Base-by-base conservation (phyloP, 306 rosid species). In the Dryas octopetala region DNA sequence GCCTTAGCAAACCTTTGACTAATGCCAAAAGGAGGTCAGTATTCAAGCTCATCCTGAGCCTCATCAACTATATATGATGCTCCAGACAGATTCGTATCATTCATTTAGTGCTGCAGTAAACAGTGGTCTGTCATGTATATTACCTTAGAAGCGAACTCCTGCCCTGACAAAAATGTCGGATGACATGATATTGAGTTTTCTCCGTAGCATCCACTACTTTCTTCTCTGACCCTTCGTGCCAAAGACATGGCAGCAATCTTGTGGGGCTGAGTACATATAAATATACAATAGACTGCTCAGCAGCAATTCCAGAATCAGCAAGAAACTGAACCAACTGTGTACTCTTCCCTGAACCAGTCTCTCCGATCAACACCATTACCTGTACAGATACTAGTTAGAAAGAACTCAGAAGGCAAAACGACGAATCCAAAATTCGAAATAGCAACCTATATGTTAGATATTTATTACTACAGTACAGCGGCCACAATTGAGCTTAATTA, bases 291-390 rank as follows among this genome's bases (percentile, higher is more conserved):
- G 97, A 86, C 70, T 74, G 60, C 55, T 79, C 71, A 61, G 87
- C 86, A 73, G 87, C 90, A 68, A 90, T 72, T 71, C 97, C 90
- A 0, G 98, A 89, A 88, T 95, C 99, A 15, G 86, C 92, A 10
- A 95, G 99, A 89, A 84, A 95, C 79, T 95, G 99, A 38, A 84
- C 92, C 85, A 92, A 63, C 78, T 95, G 99, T 1, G 99, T 95
- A 82, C 99, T 95, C 86, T 95, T 95, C 74, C 99, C 99, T 9
- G 99, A 95, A 65, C 99, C 99, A 45, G 98, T 95, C 85, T 95
- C 99, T 48, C 98, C 99, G 14, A 90, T 78, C 79, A 95, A 85
- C 51, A 95, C 96, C 82, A 75, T 81, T 73, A 89, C 83, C 99
- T 95, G 91, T 62, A 60, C 8, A 82, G 38, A 69, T 13, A 43